phyloP scores from a whole-genome alignment of 768 basidiomycete species.

The Panus rudis region DNA sequence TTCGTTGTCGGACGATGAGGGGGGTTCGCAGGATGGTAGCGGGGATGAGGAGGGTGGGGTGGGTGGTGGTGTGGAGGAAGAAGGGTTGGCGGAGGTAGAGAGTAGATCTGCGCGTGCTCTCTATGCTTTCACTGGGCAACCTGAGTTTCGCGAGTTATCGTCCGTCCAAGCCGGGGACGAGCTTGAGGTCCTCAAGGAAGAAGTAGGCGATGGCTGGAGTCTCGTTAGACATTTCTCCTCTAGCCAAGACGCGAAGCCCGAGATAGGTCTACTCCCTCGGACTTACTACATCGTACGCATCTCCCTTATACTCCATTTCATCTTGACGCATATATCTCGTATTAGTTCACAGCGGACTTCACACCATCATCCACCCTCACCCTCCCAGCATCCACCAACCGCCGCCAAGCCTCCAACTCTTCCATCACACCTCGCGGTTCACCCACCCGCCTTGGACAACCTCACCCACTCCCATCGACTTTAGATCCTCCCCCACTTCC shows the following conservation, averaged over 20 bases:
- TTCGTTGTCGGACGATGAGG: slow-evolving; percentile 53
- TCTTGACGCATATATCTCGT: too few species aligned
- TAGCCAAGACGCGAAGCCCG: slow-evolving; percentile 29
- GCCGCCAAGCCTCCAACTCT: slow-evolving; percentile 32
- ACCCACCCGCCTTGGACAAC: slow-evolving; percentile 16
- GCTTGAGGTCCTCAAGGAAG: slow-evolving; percentile 63
- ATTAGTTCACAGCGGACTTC: slow-evolving; percentile 63
- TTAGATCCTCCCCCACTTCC: slow-evolving; percentile 12
- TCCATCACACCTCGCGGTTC: slow-evolving; percentile 46
- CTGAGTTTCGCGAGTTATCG: slow-evolving; percentile 63
- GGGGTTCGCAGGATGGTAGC: slow-evolving; percentile 21
- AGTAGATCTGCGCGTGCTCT: slow-evolving; percentile 58
- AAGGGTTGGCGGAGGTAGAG: not conserved
- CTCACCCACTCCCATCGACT: slow-evolving; percentile 21
- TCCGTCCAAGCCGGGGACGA: slow-evolving; percentile 62
- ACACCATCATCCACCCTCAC: slow-evolving; percentile 37
- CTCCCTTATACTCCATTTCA: too few species aligned
- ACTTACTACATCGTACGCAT: slow-evolving; percentile 67
- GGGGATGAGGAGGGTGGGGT: slow-evolving; percentile 28
- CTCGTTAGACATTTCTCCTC: slow-evolving; percentile 47
- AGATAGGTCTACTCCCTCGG: slow-evolving; percentile 62
- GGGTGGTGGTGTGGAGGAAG: slow-evolving; percentile 27
- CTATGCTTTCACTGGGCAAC: slow-evolving; percentile 69
- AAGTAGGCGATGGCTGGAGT: slow-evolving; percentile 78
- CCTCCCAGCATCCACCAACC: slow-evolving; percentile 24